A percentile compares a stretch with the other conserved stretches of the same genome.
Conservation (phyloP, 78 protist genomes). For the Isochrysis galbana region DNA sequence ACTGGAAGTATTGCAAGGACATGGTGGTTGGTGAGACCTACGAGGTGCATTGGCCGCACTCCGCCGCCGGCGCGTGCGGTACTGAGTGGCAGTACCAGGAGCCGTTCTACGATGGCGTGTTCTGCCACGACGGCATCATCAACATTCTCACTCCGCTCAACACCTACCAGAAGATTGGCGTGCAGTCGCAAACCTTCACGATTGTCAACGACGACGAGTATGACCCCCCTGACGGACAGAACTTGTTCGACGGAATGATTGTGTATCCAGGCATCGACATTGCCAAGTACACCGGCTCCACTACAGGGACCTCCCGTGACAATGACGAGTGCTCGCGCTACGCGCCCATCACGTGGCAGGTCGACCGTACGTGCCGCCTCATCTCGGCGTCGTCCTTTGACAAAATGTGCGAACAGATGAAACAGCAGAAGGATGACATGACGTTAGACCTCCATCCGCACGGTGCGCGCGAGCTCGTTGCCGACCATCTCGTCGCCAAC, state of each 20-base stretch:
- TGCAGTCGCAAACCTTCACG: constrained; percentile 1
- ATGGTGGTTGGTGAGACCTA: constrained; percentile 13
- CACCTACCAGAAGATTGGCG: constrained; percentile 23
- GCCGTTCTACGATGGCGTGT: background rate
- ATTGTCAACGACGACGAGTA: constrained; percentile 17
- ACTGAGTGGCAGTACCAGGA: background rate
- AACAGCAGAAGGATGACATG: too few relatives aligned
- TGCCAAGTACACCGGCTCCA: constrained; percentile 25
- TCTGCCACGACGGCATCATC: constrained; percentile 18
- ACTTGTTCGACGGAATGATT: background rate
- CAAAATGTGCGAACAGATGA: too few relatives aligned
- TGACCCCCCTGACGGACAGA: background rate
- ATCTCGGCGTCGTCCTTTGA: too few relatives aligned
- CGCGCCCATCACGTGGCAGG: too few relatives aligned
- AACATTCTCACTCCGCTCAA: constrained; percentile 5
- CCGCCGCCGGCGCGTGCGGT: constrained; percentile 26
- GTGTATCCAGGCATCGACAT: background rate
- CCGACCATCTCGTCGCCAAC: too few relatives aligned
- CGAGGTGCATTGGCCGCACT: constrained; percentile 32
- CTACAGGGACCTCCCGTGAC: too few relatives aligned
- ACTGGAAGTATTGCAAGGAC: background rate
- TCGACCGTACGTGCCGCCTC: too few relatives aligned
- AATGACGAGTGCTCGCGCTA: too few relatives aligned
- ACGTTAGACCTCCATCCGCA: too few relatives aligned
- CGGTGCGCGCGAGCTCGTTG: too few relatives aligned